phyloP scores from a whole-genome alignment of 768 basidiomycete species.

The Tulasnella sp. region DNA sequence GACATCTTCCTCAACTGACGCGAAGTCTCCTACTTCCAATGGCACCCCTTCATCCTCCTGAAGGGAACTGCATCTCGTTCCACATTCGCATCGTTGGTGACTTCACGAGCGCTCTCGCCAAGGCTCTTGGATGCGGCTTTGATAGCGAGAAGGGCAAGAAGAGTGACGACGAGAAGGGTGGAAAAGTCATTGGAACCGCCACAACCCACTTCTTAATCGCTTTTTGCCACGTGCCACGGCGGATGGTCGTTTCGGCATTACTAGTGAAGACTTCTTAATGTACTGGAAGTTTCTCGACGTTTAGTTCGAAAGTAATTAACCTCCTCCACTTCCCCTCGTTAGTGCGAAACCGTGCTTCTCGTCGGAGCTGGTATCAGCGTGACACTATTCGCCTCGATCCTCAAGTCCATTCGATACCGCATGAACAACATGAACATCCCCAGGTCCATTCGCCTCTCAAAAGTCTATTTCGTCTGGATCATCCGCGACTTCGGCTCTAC shows the following conservation, averaged over 20 bases:
- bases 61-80: constrained; percentile 91
- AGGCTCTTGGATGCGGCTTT: constrained; percentile 18
- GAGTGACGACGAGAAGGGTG: constrained; percentile 23
- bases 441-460: constrained; percentile 52
- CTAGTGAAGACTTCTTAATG: constrained; percentile 61
- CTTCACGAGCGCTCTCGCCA: constrained; percentile 54
- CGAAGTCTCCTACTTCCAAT: constrained; percentile 90
- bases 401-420: constrained; percentile 92
- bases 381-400: constrained; percentile 89
- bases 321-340: constrained; percentile 38
- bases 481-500: constrained; percentile 90
- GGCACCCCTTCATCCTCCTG: constrained; percentile 96
- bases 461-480: constrained; percentile 94
- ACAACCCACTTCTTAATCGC: background rate
- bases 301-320: background rate
- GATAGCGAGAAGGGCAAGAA: constrained; percentile 13
- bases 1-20: constrained; percentile 92
- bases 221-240: background rate
- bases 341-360: constrained; percentile 80
- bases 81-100: constrained; percentile 92
- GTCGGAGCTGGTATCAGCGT: constrained; percentile 95
- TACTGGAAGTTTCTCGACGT: too few species aligned
- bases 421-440: constrained; percentile 57
- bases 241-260: constrained; percentile 51
- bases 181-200: background rate